Evolutionary conservation across 2,329 filamentous ascomycete genomes (phyloP).

Genomic region (Cryphonectria parasitica): DNA sequence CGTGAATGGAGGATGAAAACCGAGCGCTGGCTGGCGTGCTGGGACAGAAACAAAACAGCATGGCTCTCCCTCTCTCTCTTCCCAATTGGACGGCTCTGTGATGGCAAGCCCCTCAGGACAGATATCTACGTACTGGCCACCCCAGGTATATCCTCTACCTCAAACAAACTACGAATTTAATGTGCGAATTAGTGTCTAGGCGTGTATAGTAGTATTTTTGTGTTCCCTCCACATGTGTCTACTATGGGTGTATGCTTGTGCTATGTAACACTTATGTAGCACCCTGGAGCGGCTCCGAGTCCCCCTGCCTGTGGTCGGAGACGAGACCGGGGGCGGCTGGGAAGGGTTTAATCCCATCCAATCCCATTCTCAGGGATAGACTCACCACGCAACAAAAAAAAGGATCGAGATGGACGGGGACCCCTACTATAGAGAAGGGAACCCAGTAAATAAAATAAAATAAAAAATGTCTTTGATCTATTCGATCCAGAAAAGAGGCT

Average conservation of each 20-base stretch:
- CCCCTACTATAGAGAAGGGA: neutral
- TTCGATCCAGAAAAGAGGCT: neutral
- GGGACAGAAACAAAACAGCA: no score
- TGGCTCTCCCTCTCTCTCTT: no score
- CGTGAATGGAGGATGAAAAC: neutral
- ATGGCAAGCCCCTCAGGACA: neutral
- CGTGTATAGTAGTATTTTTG: no score
- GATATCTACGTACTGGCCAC: neutral
- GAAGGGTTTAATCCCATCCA: neutral
- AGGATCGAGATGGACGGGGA: slow-evolving; percentile 3
- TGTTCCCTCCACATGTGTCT: no score
- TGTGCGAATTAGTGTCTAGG: neutral
- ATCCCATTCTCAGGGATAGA: neutral
- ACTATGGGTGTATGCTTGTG: no score
- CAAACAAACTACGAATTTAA: neutral
- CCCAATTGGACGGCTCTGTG: no score
- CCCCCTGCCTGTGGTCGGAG: neutral
- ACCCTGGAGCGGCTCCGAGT: neutral
- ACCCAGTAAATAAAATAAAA: neutral
- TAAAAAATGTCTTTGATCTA: neutral
- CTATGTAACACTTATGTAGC: no score
- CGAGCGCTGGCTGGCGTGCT: no score
- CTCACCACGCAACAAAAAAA: neutral
- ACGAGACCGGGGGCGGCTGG: no score
- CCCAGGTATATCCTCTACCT: neutral